These are phyloP conservation scores for Echinochloa phyllopogon DNA, from an alignment of 176 grass and related monocot genomes.

Conservation along the genomic window DNA sequence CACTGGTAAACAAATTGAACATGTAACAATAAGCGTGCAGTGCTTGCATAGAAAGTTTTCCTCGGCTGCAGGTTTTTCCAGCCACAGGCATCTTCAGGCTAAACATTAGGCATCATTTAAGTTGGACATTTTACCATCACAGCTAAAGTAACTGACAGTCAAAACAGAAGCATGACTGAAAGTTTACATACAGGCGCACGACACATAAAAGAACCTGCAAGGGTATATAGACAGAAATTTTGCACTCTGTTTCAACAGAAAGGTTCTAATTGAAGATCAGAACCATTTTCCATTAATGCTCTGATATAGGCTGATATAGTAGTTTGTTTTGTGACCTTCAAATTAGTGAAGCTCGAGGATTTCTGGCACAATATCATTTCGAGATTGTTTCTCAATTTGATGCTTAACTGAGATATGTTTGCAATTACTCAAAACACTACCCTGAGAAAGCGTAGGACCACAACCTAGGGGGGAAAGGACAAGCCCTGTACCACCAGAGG, in stretches of 20 bases:
- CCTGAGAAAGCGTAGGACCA: no score
- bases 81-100: constrained; percentile 98
- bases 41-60: constrained; percentile 99
- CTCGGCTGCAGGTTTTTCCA: constrained; percentile 89
- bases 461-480: no score
- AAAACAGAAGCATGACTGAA: constrained; percentile 32
- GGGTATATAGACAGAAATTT: neutral
- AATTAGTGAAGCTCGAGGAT: no score
- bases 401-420: no score
- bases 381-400: no score
- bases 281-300: neutral
- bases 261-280: neutral
- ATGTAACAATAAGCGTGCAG: constrained; percentile 72
- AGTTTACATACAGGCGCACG: constrained; percentile 72
- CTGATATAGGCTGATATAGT: neutral
- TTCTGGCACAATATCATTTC: no score
- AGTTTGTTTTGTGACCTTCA: constrained; percentile 8
- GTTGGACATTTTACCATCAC: constrained; percentile 2
- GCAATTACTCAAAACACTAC: no score
- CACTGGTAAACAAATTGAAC: neutral
- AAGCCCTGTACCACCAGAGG: no score
- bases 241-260: neutral
- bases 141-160: neutral
- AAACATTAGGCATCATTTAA: constrained; percentile 15
- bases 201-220: constrained; percentile 73